These are phyloP conservation scores for Fusarium virguliforme DNA, from an alignment of 2,329 filamentous ascomycete genomes.

Conservation along the genomic window DNA sequence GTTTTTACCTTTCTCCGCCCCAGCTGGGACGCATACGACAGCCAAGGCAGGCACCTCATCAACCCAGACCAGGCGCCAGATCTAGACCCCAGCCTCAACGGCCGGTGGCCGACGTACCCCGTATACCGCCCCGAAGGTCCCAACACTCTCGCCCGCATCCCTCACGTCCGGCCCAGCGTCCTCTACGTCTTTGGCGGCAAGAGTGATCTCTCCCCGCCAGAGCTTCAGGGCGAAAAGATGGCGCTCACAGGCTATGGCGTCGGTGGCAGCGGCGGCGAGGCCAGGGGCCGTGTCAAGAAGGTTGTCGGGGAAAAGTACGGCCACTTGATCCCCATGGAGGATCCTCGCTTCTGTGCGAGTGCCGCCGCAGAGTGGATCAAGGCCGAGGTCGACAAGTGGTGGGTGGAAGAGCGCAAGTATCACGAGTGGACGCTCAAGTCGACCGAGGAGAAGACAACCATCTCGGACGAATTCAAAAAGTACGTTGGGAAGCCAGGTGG, in stretches of 20 bases:
- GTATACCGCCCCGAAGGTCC: slow-evolving; percentile 79
- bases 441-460: slow-evolving; percentile 68
- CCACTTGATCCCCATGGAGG: slow-evolving; percentile 89
- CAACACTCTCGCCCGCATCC: slow-evolving; percentile 71
- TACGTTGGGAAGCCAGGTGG: slow-evolving; percentile 62
- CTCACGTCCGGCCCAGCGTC: slow-evolving; percentile 74
- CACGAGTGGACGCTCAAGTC: slow-evolving; percentile 68
- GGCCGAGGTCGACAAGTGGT: slow-evolving; percentile 71
- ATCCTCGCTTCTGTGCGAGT: slow-evolving; percentile 76
- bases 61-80: slow-evolving; percentile 63
- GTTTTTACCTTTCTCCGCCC: slow-evolving; percentile 83
- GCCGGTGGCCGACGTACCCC: slow-evolving; percentile 60
- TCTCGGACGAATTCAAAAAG: slow-evolving; percentile 66
- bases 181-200: slow-evolving; percentile 79
- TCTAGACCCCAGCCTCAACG: slow-evolving; percentile 59
- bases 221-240: slow-evolving; percentile 72
- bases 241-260: slow-evolving; percentile 74
- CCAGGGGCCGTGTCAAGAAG: slow-evolving; percentile 77
- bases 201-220: slow-evolving; percentile 70
- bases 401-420: slow-evolving; percentile 70
- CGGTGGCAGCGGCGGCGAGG: slow-evolving; percentile 77
- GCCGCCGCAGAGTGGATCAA: slow-evolving; percentile 71
- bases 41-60: slow-evolving; percentile 58
- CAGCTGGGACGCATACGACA: slow-evolving; percentile 64
- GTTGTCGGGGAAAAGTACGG: slow-evolving; percentile 77